Conservation (phyloP, 768 basidiomycete genomes). For the Phlebiopsis flavidoalba region DNA sequence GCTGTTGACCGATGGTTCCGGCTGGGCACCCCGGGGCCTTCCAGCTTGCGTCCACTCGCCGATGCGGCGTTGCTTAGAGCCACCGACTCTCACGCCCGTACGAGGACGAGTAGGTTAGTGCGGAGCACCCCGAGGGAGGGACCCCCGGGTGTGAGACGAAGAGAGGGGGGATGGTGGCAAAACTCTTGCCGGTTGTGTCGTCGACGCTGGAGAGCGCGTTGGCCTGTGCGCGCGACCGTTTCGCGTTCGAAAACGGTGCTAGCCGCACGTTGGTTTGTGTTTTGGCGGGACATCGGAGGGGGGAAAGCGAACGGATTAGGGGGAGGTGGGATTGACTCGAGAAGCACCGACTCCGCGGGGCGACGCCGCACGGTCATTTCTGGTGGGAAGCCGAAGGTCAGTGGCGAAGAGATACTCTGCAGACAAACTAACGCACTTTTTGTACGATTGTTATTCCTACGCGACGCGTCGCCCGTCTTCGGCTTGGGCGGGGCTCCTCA, state of each 20-base stretch:
- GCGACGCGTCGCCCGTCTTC: slow-evolving; percentile 36
- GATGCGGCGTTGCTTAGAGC: slow-evolving; percentile 22
- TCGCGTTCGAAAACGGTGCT: slow-evolving; percentile 15
- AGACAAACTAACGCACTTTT: slow-evolving; percentile 46
- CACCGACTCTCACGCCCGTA: slow-evolving; percentile 12
- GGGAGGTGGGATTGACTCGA: slow-evolving; percentile 67
- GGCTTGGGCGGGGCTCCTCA: slow-evolving; percentile 65
- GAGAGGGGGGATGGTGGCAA: slow-evolving; percentile 46
- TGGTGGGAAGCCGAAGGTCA: slow-evolving; percentile 19
- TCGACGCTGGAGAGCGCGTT: slow-evolving; percentile 31
- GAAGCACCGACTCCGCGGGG: slow-evolving; percentile 69
- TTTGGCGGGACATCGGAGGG: slow-evolving; percentile 33
- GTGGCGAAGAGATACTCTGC: neutral
- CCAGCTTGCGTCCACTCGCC: slow-evolving; percentile 47
- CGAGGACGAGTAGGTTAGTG: slow-evolving; percentile 29
- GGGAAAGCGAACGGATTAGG: slow-evolving; percentile 33
- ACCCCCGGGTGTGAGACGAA: slow-evolving; percentile 39
- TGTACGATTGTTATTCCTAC: slow-evolving; percentile 45
- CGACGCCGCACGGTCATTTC: slow-evolving; percentile 60
- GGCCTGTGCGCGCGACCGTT: slow-evolving; percentile 17
- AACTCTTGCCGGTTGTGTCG: slow-evolving; percentile 31
- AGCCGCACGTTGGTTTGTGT: slow-evolving; percentile 20
- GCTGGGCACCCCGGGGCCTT: slow-evolving; percentile 76
- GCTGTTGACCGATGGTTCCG: slow-evolving; percentile 31
- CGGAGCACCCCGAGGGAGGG: slow-evolving; percentile 57